Evolutionary conservation across 78 protist species (phyloP), one percentile per base, ranked within the genome.

Genomic region (Speleostelium caveatum): DNA sequence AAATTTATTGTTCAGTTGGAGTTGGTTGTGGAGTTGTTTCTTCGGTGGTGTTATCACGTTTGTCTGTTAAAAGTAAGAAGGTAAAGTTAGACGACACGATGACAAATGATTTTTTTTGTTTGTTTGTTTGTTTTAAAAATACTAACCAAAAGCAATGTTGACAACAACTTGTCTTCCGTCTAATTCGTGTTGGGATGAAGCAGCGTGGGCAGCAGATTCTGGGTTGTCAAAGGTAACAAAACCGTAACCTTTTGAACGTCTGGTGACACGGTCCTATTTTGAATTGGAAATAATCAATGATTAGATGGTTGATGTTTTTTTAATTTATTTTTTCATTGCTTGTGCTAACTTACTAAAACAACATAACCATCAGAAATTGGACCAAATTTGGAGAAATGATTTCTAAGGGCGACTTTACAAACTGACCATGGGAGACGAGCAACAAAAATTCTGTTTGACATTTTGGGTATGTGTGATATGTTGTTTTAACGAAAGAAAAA

Each of bases 361-460:
- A 83, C 73, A 67, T 83, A 83, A 68, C 90, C 90, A 42, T 83
- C 90, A 39, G 26, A 12, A 21, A 83, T 49, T 67, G 90, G 78
- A 32, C 90, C 90, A 22, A 68, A 83, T 36, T 83, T 83, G 26
- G 90, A 51, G 33, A 83, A 83, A 32, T 83, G 90, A 45, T 69
- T 69, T 69, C 75, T 83, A 36, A 83, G 53, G 49, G 90, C 78
- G 38, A 83, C 53, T 83, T 83, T 83, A 66, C 90, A 83, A 32
- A 83, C 36, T 24, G 90, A 59, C 90, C 90, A 83, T 83, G 90
- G 90, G 61, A 83, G 69, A 83, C 90, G 90, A 17, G 90, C 90
- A 59, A 83, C 78, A 4, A 83, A 83, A 63, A 83, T 83, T 83
- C 90, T 83, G 1, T 55, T 69, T 33, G 68, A 58, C 73, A 83